Percentiles rank a stretch among this genome's conserved stretches.
Conservation (phyloP, 495 filamentous ascomycete species). For the Xylaria acuta region DNA sequence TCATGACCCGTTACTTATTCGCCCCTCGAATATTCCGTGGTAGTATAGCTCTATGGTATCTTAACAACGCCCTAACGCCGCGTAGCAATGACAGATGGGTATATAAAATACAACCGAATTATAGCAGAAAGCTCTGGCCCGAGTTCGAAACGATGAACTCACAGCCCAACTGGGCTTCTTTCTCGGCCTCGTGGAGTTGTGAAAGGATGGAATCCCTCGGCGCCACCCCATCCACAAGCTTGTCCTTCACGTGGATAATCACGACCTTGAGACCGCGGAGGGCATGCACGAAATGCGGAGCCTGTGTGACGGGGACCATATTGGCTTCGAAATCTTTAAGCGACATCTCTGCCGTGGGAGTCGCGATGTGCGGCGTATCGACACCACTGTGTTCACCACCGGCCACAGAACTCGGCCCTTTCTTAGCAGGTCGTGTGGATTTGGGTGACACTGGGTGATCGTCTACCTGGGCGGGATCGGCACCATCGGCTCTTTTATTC, state of each 20-base stretch:
- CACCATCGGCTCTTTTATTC: conserved; percentile 21
- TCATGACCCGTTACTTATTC: neutral
- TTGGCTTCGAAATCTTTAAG: conserved; percentile 41
- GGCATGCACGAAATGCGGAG: conserved; percentile 30
- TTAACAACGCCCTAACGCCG: conserved; percentile 25
- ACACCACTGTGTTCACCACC: conserved; percentile 26
- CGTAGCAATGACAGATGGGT: conserved; percentile 1
- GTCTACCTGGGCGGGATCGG: conserved; percentile 21
- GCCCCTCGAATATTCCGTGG: neutral
- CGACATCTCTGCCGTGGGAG: conserved; percentile 46
- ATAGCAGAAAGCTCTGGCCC: conserved; percentile 51
- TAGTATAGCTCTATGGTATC: conserved; percentile 23
- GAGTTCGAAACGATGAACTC: conserved; percentile 72
- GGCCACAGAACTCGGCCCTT: conserved; percentile 18
- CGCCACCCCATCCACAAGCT: conserved; percentile 65
- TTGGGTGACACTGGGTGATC: conserved; percentile 51
- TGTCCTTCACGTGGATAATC: conserved; percentile 84
- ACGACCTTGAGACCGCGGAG: conserved; percentile 67
- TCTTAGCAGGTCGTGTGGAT: conserved; percentile 37
- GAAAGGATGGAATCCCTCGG: conserved; percentile 69
- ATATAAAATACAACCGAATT: conserved; percentile 11
- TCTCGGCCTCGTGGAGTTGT: conserved; percentile 68
- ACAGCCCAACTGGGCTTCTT: conserved; percentile 70
- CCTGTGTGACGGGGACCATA: neutral
- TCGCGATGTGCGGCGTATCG: conserved; percentile 43